Base-by-base conservation (phyloP, 2,329 filamentous ascomycete species). In the Arthrobotrys sinensis region DNA sequence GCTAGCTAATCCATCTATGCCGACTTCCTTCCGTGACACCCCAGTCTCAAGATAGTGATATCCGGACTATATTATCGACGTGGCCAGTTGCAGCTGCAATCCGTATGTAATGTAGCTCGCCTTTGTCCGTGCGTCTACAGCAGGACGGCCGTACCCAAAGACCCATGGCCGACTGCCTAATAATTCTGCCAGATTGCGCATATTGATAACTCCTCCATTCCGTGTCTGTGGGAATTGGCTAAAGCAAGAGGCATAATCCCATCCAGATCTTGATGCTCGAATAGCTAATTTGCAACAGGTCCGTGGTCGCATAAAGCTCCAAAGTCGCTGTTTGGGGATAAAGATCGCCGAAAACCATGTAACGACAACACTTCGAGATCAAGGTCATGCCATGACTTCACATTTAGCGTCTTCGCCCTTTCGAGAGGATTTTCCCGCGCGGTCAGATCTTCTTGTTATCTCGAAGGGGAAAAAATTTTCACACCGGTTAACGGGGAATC, bases 121-220 rank as follows among this genome's bases (percentile, higher is more conserved):
- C 69, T 73, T 73, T 73, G 69, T 73, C 69, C 69, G 69, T 73
- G 69, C 60, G 69, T 66, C 48, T 73, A 72, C 60, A 66, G 57
- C 19, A 28, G 64, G 14, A 45, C 48, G 21, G 52, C 34, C 32
- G 53, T 16, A 14, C 34, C 24, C 24, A 28, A 32, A 28, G 14
- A 45, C 46, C 40, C 38, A 64, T 55, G 60, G 43, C 32, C 62
- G 48, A 38, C 62, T 75, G 63, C 62, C 62, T 67, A 68, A 38
- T 14, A 46, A 19, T 75, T 75, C 63, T 75, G 40, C 70, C 70
- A 68, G 34, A 75, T 75, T 62, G 24, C 46, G 50, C 4, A 63
- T 28, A 45, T 21, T 38, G 16, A 28, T 38, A 60, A 34, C 32
- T 40, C 40, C 43, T 34, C 32, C 16, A 62, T 62, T 71, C 55